phyloP scores from a whole-genome alignment of 2,329 filamentous ascomycete species.

The Penicillium sumatraense region DNA sequence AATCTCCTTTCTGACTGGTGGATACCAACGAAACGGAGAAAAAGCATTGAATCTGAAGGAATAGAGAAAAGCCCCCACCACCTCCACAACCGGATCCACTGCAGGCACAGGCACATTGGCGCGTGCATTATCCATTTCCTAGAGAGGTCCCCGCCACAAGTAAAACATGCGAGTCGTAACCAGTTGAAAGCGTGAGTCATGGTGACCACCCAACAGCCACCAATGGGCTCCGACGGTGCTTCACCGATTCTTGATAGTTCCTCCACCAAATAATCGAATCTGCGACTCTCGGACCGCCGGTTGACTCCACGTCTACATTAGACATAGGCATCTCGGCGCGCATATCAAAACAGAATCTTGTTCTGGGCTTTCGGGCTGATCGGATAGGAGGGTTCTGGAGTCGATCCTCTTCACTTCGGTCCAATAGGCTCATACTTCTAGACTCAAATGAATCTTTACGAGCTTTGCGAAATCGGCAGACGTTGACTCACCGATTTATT shows the following conservation, averaged over 20 bases:
- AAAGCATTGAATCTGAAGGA: neutral
- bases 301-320: slow-evolving; percentile 2
- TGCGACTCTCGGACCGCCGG: slow-evolving; percentile 1
- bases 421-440: neutral
- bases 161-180: neutral
- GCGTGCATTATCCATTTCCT: neutral
- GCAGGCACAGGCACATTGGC: neutral
- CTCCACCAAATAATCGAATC: neutral
- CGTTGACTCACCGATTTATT: slow-evolving; percentile 8
- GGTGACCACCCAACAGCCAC: slow-evolving; percentile 1
- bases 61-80: neutral
- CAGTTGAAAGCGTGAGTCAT: slow-evolving; percentile 14
- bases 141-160: slow-evolving; percentile 10
- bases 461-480: neutral
- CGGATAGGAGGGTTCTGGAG: neutral
- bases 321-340: neutral
- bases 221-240: neutral
- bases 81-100: neutral
- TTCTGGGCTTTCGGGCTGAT: neutral
- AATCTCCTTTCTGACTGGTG: neutral
- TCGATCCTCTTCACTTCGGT: neutral
- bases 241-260: slow-evolving; percentile 13
- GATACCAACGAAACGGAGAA: neutral
- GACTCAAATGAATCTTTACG: neutral
- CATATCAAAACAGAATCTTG: neutral